Evolutionary conservation across 2,329 filamentous ascomycete genomes (phyloP), one percentile per base, ranked within the genome.

Genomic region (Aspergillus niger): DNA sequence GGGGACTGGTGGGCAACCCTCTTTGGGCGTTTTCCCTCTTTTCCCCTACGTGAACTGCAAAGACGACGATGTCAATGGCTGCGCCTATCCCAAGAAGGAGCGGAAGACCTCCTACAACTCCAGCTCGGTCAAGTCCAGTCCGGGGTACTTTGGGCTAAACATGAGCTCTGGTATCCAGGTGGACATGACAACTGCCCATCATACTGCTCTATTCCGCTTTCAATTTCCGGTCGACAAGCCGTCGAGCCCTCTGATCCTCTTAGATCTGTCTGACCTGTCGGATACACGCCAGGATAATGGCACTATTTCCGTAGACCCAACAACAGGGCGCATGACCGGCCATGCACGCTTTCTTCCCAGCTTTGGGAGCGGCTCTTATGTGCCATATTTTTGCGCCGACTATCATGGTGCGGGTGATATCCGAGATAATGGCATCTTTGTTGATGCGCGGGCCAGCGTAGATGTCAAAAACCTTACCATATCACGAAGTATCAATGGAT

Each of bases 1-100:
- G 13, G 81, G 81, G 8, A 83, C 81, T 48, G 81, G 81, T 55
- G 79, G 77, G 36, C 69, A 74, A 10, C 87, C 89, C 0, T 90
- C 87, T 4, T 77, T 92, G 1, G 89, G 89, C 5, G 91, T 91
- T 69, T 91, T 91, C 57, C 86, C 89, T 1, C 77, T 91, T 1
- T 91, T 92, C 65, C 83, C 89, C 0, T 88, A 90, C 67, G 76
- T 82, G 8, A 79, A 80, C 38, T 92, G 89, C 66, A 77, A 80
- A 0, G 80, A 77, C 39, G 85, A 89, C 62, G 81, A 86, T 28
- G 76, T 91, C 60, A 79, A 91, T 71, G 80, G 79, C 13, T 91
- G 89, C 71, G 77, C 76, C 2, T 91, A 85, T 63, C 83, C 84
- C 5, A 86, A 87, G 69, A 78, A 74, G 52, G 74, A 80, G 36